Conservation (phyloP, 1,139 yeast genomes). For the Meyerozyma athensensis region DNA sequence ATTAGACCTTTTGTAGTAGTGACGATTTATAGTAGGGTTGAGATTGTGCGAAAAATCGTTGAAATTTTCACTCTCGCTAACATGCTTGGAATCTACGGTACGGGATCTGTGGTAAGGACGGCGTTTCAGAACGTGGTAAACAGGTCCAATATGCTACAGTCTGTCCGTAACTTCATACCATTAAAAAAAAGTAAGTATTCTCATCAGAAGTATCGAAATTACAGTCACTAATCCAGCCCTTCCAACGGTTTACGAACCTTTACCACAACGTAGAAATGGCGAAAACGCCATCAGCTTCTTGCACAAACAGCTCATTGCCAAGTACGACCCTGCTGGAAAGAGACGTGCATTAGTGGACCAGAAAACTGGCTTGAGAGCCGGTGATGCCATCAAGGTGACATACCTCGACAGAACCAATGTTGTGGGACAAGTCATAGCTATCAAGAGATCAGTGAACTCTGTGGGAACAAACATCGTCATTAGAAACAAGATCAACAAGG, state of each 20-base stretch:
- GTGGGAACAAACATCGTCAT: constrained; percentile 68
- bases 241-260: constrained; percentile 48
- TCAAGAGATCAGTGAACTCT: constrained; percentile 57
- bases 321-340: constrained; percentile 69
- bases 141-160: constrained; percentile 5
- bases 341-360: constrained; percentile 60
- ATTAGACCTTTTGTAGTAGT: too few species aligned
- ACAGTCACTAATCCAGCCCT: constrained; percentile 12
- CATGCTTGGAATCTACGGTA: background rate
- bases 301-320: constrained; percentile 45
- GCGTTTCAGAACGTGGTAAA: background rate
- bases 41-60: background rate
- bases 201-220: constrained; percentile 10
- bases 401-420: constrained; percentile 67
- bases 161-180: constrained; percentile 20
- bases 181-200: constrained; percentile 18
- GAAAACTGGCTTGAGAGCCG: constrained; percentile 59
- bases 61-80: background rate
- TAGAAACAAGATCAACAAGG: constrained; percentile 72
- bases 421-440: constrained; percentile 71
- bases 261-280: constrained; percentile 50
- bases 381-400: constrained; percentile 75
- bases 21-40: too few species aligned
- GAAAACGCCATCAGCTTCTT: constrained; percentile 43
- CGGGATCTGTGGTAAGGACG: background rate